Percentiles rank a stretch among this genome's conserved stretches.
These are phyloP conservation scores for Phylloporus sp. DNA, from an alignment of 768 basidiomycete genomes.

Conservation along the genomic window DNA sequence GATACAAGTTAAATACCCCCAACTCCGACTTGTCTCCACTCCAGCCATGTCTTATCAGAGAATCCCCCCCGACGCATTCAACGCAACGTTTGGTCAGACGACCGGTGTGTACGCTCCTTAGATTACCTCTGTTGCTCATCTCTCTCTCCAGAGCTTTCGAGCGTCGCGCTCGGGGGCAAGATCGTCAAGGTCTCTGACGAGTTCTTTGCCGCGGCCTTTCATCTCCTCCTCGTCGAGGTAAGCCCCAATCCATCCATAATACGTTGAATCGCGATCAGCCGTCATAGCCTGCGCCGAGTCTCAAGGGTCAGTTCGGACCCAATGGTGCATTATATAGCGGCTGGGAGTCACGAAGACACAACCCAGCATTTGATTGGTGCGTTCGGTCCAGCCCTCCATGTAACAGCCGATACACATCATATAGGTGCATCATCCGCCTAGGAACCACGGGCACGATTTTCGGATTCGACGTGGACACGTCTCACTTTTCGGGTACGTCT, in stretches of 20 bases:
- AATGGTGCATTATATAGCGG: constrained; percentile 93
- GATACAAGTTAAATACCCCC: background rate
- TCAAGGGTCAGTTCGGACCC: constrained; percentile 97
- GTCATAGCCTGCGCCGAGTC: constrained; percentile 70
- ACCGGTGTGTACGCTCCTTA: constrained; percentile 42
- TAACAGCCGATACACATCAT: background rate
- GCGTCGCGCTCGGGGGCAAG: constrained; percentile 73
- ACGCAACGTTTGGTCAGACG: constrained; percentile 41
- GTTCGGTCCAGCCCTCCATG: too few species aligned
- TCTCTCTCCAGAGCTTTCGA: constrained; percentile 71
- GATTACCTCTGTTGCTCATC: background rate
- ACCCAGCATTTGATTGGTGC: constrained; percentile 85
- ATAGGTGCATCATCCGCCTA: constrained; percentile 86
- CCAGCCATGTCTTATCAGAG: constrained; percentile 40
- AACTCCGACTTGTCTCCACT: background rate
- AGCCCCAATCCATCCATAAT: constrained; percentile 14
- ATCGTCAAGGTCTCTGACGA: constrained; percentile 85
- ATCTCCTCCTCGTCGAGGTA: constrained; percentile 82
- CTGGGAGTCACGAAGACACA: constrained; percentile 93
- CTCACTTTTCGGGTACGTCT: constrained; percentile 79
- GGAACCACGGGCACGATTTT: constrained; percentile 69
- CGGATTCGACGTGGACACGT: constrained; percentile 93
- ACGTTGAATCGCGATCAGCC: background rate
- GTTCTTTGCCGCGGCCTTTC: constrained; percentile 86
- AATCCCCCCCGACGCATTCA: constrained; percentile 46